These are phyloP conservation scores for Epichloe festucae DNA, from an alignment of 2,329 filamentous ascomycete species.

Conservation along the genomic window DNA sequence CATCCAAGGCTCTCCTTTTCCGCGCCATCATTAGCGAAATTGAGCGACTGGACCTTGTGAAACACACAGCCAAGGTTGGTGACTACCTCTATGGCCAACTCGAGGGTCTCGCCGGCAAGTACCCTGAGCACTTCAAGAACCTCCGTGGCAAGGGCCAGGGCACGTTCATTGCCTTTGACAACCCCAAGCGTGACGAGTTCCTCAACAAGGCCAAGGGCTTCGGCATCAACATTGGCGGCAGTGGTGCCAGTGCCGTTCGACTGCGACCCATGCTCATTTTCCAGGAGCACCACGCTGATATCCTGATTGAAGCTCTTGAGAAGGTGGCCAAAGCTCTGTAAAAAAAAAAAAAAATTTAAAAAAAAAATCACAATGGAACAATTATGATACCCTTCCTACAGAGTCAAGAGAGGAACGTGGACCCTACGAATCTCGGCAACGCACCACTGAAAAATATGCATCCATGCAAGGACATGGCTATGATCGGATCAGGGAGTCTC, in stretches of 20 bases:
- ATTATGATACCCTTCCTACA: too few relatives aligned
- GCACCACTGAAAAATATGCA: not conserved
- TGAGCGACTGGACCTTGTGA: slow-evolving; percentile 61
- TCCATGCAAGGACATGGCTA: not conserved
- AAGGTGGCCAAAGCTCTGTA: slow-evolving; percentile 46
- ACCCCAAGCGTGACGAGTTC: slow-evolving; percentile 66
- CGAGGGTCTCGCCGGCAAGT: slow-evolving; percentile 52
- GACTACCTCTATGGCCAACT: slow-evolving; percentile 65
- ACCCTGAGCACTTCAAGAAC: slow-evolving; percentile 68
- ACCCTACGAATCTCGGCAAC: not conserved
- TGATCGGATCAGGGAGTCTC: not conserved
- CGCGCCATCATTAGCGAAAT: slow-evolving; percentile 76
- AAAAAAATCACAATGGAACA: too few relatives aligned
- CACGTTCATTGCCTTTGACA: slow-evolving; percentile 89
- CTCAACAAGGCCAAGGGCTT: slow-evolving; percentile 64
- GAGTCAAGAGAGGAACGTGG: not conserved
- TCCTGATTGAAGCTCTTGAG: slow-evolving; percentile 67
- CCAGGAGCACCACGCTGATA: slow-evolving; percentile 81
- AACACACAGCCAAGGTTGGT: slow-evolving; percentile 64
- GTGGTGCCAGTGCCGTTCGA: slow-evolving; percentile 61
- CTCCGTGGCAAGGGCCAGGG: slow-evolving; percentile 78
- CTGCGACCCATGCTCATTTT: slow-evolving; percentile 86
- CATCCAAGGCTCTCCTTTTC: slow-evolving; percentile 73
- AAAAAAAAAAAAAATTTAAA: not conserved
- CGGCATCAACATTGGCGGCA: slow-evolving; percentile 80